These are phyloP conservation scores for Phaeoacremonium minimum DNA, from an alignment of 2,329 filamentous ascomycete species.

Conservation along the genomic window DNA sequence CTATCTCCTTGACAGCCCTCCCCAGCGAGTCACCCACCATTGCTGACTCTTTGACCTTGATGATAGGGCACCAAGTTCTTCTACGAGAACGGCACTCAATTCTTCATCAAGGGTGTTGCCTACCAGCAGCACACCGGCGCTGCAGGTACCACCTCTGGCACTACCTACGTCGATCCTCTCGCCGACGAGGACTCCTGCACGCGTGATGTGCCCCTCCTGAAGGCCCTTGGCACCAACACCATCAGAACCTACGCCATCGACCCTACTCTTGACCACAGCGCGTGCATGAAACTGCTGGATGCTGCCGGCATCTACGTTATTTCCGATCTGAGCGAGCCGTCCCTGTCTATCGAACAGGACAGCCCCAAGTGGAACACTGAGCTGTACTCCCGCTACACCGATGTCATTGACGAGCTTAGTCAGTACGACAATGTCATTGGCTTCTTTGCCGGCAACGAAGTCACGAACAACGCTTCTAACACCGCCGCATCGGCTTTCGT, in stretches of 20 bases:
- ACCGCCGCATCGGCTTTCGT: constrained; percentile 89
- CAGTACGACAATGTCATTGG: constrained; percentile 89
- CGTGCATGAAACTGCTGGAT: constrained; percentile 79
- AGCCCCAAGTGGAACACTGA: constrained; percentile 72
- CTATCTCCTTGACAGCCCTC: not conserved
- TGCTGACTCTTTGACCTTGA: not conserved
- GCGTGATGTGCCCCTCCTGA: constrained; percentile 80
- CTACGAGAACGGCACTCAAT: constrained; percentile 66
- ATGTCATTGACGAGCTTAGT: constrained; percentile 75
- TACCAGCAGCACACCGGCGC: constrained; percentile 79
- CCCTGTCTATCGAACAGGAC: constrained; percentile 79
- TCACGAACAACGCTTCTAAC: constrained; percentile 85
- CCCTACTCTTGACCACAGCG: constrained; percentile 70
- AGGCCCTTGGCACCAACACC: constrained; percentile 78
- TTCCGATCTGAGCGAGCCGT: constrained; percentile 81
- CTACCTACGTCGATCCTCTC: constrained; percentile 77
- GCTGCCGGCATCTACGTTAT: constrained; percentile 92
- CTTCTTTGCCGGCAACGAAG: constrained; percentile 98
- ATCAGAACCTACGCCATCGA: constrained; percentile 95
- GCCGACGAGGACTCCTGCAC: constrained; percentile 67
- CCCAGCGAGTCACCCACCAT: constrained; percentile 3
- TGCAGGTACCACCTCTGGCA: constrained; percentile 40
- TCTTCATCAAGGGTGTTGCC: constrained; percentile 87
- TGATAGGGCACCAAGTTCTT: constrained; percentile 57
- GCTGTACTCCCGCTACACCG: constrained; percentile 76